Conservation (phyloP, 2,329 filamentous ascomycete genomes). For the Dactylellina haptotyla region DNA sequence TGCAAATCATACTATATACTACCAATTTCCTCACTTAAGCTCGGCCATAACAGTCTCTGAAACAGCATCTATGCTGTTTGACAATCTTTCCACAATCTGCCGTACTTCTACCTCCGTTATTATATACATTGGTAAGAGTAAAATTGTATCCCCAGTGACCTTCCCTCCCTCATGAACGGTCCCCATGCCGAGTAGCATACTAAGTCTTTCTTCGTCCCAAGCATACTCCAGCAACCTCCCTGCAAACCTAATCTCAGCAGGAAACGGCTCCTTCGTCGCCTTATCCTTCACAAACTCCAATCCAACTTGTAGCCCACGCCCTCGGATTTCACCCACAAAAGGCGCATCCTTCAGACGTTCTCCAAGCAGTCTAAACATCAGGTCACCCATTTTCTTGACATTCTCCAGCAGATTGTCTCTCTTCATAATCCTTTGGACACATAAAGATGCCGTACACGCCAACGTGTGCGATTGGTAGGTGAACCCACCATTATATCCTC, state of each 20-base stretch:
- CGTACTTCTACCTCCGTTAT: constrained; percentile 37
- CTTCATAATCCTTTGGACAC: constrained; percentile 70
- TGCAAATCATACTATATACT: neutral
- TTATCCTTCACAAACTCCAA: constrained; percentile 69
- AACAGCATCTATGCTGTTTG: constrained; percentile 34
- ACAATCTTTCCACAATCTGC: constrained; percentile 32
- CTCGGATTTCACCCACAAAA: constrained; percentile 71
- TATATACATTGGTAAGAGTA: constrained; percentile 46
- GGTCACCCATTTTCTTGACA: constrained; percentile 67
- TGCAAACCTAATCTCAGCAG: constrained; percentile 21
- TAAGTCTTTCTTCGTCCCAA: constrained; percentile 47
- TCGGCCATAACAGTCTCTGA: constrained; percentile 18
- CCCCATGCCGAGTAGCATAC: constrained; percentile 46
- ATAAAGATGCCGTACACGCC: constrained; percentile 71
- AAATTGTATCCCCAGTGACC: constrained; percentile 29
- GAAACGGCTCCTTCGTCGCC: constrained; percentile 65
- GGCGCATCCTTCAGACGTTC: constrained; percentile 63
- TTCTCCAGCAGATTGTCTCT: constrained; percentile 70
- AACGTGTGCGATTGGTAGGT: constrained; percentile 73
- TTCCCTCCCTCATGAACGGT: constrained; percentile 37
- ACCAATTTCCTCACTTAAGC: neutral
- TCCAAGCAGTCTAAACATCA: constrained; percentile 64
- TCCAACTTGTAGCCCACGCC: constrained; percentile 70
- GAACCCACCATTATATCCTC: constrained; percentile 65
- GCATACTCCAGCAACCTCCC: constrained; percentile 32